A percentile compares a stretch with the other conserved stretches of the same genome.
These are phyloP conservation scores for Phyllostachys edulis DNA, from an alignment of 176 grass and related monocot genomes.

Conservation along the genomic window DNA sequence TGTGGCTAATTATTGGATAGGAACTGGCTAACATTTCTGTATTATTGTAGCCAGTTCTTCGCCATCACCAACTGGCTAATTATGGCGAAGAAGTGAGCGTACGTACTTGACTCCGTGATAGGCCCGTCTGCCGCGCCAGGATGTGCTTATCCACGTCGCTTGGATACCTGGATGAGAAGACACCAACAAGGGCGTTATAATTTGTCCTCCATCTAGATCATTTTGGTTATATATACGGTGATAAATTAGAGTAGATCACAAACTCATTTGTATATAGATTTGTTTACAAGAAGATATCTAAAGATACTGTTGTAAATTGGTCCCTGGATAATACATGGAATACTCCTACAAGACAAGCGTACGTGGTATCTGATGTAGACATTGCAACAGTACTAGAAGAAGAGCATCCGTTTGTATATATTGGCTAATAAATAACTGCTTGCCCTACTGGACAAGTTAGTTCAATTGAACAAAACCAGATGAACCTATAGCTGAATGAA, in stretches of 20 bases:
- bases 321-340: slow-evolving; percentile 9
- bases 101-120: slow-evolving; percentile 70
- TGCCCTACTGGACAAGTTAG: neutral
- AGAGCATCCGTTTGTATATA: neutral
- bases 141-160: slow-evolving; percentile 86
- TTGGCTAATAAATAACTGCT: neutral
- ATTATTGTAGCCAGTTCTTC: too few relatives aligned
- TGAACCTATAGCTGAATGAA: neutral
- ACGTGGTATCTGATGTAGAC: slow-evolving; percentile 45
- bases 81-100: neutral
- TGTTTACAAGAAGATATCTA: neutral
- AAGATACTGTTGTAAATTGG: neutral
- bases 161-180: slow-evolving; percentile 57
- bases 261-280: neutral
- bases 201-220: neutral
- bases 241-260: neutral
- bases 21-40: slow-evolving; percentile 25
- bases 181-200: slow-evolving; percentile 7
- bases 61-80: too few relatives aligned
- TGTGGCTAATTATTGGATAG: slow-evolving; percentile 10
- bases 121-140: slow-evolving; percentile 69
- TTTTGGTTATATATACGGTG: neutral
- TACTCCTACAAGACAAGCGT: slow-evolving; percentile 22
- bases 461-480: neutral
- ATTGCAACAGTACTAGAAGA: slow-evolving; percentile 24